Conservation (phyloP, 2,329 filamentous ascomycete genomes). For the Mycosphaerelloides madeirae region DNA sequence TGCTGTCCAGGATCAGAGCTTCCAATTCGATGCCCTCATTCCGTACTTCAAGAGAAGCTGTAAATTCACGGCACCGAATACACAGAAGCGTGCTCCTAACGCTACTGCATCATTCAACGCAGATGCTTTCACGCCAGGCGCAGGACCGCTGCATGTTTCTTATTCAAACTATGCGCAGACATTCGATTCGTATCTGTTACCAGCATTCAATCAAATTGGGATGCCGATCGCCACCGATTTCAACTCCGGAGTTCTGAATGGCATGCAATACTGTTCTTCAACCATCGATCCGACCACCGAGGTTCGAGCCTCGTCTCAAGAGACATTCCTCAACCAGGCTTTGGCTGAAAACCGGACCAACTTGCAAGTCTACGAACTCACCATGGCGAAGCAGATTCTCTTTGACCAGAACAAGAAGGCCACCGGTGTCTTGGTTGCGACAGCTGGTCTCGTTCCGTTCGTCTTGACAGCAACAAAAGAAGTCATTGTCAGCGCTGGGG, state of each 20-base stretch:
- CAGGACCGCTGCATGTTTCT: constrained; percentile 33
- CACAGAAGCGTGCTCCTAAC: constrained; percentile 7
- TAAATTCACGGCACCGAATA: constrained; percentile 18
- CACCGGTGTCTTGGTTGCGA: constrained; percentile 18
- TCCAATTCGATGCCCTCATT: constrained; percentile 28
- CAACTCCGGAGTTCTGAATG: constrained; percentile 15
- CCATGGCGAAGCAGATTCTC: constrained; percentile 24
- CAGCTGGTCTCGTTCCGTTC: neutral
- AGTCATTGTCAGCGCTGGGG: constrained; percentile 42
- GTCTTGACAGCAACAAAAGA: constrained; percentile 35
- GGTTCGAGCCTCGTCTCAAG: constrained; percentile 21
- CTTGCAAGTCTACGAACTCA: constrained; percentile 30
- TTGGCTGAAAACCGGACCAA: constrained; percentile 22
- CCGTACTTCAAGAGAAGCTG: constrained; percentile 25
- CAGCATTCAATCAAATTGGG: constrained; percentile 12
- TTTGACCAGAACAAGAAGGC: constrained; percentile 29
- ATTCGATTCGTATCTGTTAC: constrained; percentile 11
- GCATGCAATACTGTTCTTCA: constrained; percentile 12
- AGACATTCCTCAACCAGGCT: constrained; percentile 26
- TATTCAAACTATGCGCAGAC: constrained; percentile 22
- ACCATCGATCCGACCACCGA: constrained; percentile 18
- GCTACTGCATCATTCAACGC: constrained; percentile 10
- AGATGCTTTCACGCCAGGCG: constrained; percentile 11
- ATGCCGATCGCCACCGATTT: constrained; percentile 12
- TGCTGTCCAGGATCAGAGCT: constrained; percentile 32